Percentiles rank a stretch among this genome's conserved stretches.
phyloP scores from a whole-genome alignment of 1,284 basidiomycete genomes.

The Ceratobasidium sp. region DNA sequence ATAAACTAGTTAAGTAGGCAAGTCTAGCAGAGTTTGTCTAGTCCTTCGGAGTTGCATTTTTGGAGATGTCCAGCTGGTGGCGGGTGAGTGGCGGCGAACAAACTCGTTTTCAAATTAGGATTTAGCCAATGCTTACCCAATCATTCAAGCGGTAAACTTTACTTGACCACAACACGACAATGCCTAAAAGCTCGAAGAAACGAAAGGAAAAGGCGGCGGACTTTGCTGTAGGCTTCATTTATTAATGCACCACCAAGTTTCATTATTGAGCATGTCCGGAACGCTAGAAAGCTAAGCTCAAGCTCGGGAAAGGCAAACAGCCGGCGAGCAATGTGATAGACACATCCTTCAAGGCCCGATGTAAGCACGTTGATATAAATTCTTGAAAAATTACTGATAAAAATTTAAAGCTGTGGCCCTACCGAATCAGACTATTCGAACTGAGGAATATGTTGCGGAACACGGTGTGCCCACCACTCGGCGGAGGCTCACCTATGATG shows the following conservation, averaged over 20 bases:
- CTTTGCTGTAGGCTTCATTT: constrained; percentile 72
- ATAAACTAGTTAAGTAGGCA: no score
- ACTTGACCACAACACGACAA: constrained; percentile 52
- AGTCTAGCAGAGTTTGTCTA: no score
- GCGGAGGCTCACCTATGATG: constrained; percentile 81
- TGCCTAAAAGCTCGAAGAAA: constrained; percentile 91
- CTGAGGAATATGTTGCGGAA: constrained; percentile 62
- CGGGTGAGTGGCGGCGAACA: not conserved
- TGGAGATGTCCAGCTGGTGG: not conserved
- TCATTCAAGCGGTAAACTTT: constrained; percentile 29
- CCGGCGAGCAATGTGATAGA: constrained; percentile 87
- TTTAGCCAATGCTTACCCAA: constrained; percentile 11
- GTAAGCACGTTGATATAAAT: constrained; percentile 62
- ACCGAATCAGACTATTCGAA: constrained; percentile 83
- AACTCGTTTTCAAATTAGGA: not conserved
- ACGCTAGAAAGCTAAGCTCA: constrained; percentile 91
- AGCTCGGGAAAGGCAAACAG: constrained; percentile 95
- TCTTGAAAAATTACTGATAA: constrained; percentile 29
- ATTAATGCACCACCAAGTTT: not conserved
- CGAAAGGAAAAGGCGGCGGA: constrained; percentile 90
- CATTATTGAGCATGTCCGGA: constrained; percentile 42
- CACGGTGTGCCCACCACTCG: constrained; percentile 75
- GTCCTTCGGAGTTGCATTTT: no score
- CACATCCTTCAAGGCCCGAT: constrained; percentile 94
- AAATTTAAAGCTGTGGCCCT: constrained; percentile 82